Conservation (phyloP, 2,329 filamentous ascomycete genomes). For the Pestalotiopsis sp. region DNA sequence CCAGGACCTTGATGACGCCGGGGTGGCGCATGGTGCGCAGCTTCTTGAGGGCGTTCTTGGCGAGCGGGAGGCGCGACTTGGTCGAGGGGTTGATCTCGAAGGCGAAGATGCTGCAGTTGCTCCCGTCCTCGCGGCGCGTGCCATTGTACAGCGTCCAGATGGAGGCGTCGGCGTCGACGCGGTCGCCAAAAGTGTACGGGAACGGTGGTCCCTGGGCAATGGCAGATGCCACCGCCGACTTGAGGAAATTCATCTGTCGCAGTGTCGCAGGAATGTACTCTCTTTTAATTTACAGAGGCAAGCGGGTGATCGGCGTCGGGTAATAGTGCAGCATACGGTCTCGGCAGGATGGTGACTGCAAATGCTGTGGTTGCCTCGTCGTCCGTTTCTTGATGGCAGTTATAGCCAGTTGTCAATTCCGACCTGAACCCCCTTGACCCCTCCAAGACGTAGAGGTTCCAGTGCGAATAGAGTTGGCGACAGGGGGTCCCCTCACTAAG, state of each 20-base stretch:
- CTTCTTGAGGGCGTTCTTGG: constrained; percentile 93
- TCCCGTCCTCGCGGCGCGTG: constrained; percentile 89
- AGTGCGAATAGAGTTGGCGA: background rate
- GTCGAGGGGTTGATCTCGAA: constrained; percentile 83
- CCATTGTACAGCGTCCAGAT: constrained; percentile 98
- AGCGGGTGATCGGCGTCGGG: background rate
- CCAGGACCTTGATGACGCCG: constrained; percentile 89
- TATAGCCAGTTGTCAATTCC: constrained; percentile 9
- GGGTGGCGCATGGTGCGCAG: constrained; percentile 91
- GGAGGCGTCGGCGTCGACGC: constrained; percentile 88
- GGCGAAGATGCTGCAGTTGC: constrained; percentile 93
- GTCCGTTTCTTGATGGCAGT: background rate
- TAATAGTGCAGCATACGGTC: background rate
- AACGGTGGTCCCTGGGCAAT: constrained; percentile 95
- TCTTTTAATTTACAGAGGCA: background rate
- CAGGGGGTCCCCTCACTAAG: constrained; percentile 22
- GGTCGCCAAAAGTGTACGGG: constrained; percentile 90
- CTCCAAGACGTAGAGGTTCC: constrained; percentile 1
- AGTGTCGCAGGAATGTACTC: background rate
- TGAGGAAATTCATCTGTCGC: constrained; percentile 86
- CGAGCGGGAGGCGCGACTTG: constrained; percentile 79
- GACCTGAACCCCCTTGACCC: constrained; percentile 4
- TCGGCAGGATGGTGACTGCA: background rate
- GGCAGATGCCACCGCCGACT: constrained; percentile 94
- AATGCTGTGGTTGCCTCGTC: background rate